phyloP scores from a whole-genome alignment of 352 stramenopile species.

The Pythium monospermum region DNA sequence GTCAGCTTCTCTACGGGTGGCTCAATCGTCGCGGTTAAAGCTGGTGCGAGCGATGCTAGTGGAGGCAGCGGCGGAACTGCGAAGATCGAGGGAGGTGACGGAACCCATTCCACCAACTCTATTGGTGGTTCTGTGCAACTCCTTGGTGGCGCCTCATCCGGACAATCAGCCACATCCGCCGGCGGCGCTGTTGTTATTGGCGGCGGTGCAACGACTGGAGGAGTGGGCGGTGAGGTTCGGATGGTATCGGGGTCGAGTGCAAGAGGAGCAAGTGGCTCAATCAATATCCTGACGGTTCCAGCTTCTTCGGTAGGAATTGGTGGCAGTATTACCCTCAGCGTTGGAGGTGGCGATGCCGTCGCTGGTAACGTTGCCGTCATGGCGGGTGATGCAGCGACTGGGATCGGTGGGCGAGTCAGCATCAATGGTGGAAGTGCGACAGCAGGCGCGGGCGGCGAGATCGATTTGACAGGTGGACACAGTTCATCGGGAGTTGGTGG shows the following conservation, averaged over 20 bases:
- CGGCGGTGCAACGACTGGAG: constrained; percentile 40
- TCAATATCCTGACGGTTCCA: too few species aligned
- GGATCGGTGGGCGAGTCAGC: not conserved
- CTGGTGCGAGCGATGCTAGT: constrained; percentile 15
- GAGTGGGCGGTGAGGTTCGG: constrained; percentile 35
- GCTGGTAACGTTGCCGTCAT: not conserved
- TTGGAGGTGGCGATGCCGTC: not conserved
- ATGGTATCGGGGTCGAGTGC: constrained; percentile 46
- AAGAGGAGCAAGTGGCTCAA: constrained; percentile 2
- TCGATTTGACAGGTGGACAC: constrained; percentile 36
- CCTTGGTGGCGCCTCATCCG: constrained; percentile 32
- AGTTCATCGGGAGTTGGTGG: constrained; percentile 45
- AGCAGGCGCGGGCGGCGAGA: constrained; percentile 12
- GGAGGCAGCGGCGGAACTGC: constrained; percentile 24
- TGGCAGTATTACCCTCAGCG: not conserved
- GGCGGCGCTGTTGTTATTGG: constrained; percentile 35
- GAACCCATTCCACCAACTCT: constrained; percentile 27
- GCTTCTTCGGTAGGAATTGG: too few species aligned
- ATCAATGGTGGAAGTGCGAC: not conserved
- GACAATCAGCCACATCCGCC: constrained; percentile 14
- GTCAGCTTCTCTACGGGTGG: not conserved
- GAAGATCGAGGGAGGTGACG: constrained; percentile 24
- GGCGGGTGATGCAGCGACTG: not conserved
- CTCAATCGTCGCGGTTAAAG: constrained; percentile 7
- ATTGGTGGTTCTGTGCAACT: constrained; percentile 41